A percentile compares a stretch with the other conserved stretches of the same genome.
Conservation (phyloP, 1,284 basidiomycete species). For the Cutaneotrichosporon sp. region DNA sequence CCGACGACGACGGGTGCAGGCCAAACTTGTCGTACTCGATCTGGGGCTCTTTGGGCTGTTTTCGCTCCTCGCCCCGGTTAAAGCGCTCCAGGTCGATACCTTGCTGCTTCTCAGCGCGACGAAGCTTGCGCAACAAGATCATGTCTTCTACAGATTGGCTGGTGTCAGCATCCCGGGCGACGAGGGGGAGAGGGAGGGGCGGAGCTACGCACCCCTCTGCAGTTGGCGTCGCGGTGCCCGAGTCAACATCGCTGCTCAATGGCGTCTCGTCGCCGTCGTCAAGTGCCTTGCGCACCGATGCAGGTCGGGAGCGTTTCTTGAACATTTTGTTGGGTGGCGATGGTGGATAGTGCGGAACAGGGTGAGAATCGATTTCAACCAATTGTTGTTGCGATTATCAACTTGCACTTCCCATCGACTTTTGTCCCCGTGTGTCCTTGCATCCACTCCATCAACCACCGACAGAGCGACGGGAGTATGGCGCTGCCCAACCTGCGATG, state of each 20-base stretch:
- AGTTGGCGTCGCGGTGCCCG: not conserved
- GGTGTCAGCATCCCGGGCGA: slow-evolving; percentile 3
- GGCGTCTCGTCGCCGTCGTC: slow-evolving; percentile 1
- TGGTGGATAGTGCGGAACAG: not conserved
- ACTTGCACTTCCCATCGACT: too few relatives aligned
- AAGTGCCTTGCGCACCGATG: slow-evolving; percentile 33
- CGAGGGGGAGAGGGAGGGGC: not conserved
- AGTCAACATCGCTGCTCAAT: slow-evolving; percentile 2
- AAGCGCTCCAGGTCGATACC: slow-evolving; percentile 84
- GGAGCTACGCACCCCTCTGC: slow-evolving; percentile 6
- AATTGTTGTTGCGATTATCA: slow-evolving; percentile 1
- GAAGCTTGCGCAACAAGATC: slow-evolving; percentile 73
- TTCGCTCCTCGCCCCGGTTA: slow-evolving; percentile 71
- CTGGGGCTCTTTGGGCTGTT: slow-evolving; percentile 53
- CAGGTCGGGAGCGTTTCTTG: slow-evolving; percentile 49
- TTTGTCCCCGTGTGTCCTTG: slow-evolving; percentile 1
- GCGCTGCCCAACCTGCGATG: slow-evolving; percentile 46
- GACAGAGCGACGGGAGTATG: too few relatives aligned
- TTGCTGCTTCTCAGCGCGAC: slow-evolving; percentile 57
- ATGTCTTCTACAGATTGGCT: slow-evolving; percentile 64
- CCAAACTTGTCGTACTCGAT: slow-evolving; percentile 53
- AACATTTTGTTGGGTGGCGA: slow-evolving; percentile 36
- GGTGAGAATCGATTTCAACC: too few relatives aligned
- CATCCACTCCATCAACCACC: too few relatives aligned
- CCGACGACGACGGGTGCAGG: slow-evolving; percentile 36